phyloP scores from a whole-genome alignment of 306 rosid species.

The Quercus suber region DNA sequence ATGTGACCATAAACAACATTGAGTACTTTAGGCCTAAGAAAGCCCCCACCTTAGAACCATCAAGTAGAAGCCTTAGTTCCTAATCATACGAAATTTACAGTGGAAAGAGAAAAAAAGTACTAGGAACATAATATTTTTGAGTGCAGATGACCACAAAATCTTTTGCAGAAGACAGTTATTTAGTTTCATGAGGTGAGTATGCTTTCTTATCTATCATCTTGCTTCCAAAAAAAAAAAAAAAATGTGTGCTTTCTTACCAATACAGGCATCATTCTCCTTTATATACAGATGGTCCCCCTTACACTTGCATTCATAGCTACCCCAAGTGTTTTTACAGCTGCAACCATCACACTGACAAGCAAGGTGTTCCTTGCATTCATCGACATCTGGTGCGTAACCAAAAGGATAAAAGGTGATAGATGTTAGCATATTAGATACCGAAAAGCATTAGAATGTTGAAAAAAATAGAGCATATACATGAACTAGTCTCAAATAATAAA shows the following conservation, averaged over 20 bases:
- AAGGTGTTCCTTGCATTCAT: constrained; percentile 43
- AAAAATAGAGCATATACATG: background rate
- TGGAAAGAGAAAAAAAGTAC: background rate
- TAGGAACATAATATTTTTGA: background rate
- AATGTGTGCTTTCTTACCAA: constrained; percentile 31
- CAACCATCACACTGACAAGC: constrained; percentile 55
- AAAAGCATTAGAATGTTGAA: background rate
- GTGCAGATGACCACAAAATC: background rate
- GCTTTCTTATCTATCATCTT: constrained; percentile 23
- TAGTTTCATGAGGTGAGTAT: background rate
- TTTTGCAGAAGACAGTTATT: background rate
- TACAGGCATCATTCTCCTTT: constrained; percentile 50
- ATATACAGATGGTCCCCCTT: constrained; percentile 39
- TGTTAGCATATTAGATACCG: background rate
- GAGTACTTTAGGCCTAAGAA: background rate
- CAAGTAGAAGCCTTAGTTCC: background rate
- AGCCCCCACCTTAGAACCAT: background rate
- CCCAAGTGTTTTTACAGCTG: constrained; percentile 57
- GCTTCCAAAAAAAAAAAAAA: no score
- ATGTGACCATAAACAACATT: background rate
- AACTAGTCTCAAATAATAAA: background rate
- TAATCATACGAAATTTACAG: background rate
- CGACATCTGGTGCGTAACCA: constrained; percentile 35
- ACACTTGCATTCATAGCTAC: constrained; percentile 56
- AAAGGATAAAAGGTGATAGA: background rate